Conservation (phyloP, 805 yeast species). For the Hanseniaspora occidentalis region DNA sequence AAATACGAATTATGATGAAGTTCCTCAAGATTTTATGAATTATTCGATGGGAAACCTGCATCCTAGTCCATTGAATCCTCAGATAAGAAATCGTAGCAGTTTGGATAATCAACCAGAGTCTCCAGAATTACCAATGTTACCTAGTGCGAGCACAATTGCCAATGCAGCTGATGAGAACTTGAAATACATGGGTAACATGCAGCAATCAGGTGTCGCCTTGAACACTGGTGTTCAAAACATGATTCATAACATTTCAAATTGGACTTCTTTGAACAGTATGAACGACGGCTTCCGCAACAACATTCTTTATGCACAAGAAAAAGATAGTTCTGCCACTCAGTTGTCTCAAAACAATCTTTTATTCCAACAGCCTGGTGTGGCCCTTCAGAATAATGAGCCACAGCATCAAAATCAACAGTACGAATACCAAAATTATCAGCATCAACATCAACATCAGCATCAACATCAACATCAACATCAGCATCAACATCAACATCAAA, state of each 20-base stretch:
- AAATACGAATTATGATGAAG: too few relatives aligned
- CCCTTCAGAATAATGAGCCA: too few relatives aligned
- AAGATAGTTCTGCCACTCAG: too few relatives aligned
- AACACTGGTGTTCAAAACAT: constrained; percentile 32
- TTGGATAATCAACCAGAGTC: too few relatives aligned
- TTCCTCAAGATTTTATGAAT: too few relatives aligned
- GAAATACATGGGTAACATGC: neutral
- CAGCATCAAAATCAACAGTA: neutral
- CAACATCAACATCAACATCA: neutral
- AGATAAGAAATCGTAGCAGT: too few relatives aligned
- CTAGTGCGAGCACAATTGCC: neutral
- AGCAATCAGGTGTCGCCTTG: neutral
- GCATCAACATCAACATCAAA: too few relatives aligned
- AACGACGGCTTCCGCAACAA: neutral
- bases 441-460: constrained; percentile 5
- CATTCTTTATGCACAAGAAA: too few relatives aligned
- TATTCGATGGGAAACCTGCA: too few relatives aligned
- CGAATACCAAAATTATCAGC: neutral
- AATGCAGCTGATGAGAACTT: neutral
- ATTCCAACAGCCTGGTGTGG: too few relatives aligned
- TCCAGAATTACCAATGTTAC: neutral
- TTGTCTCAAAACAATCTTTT: too few relatives aligned
- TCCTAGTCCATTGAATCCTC: too few relatives aligned
- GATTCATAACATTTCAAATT: constrained; percentile 48
- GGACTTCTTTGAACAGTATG: constrained; percentile 28